These are phyloP conservation scores for Alternaria ventricosa DNA, from an alignment of 2,329 filamentous ascomycete species.

Conservation along the genomic window DNA sequence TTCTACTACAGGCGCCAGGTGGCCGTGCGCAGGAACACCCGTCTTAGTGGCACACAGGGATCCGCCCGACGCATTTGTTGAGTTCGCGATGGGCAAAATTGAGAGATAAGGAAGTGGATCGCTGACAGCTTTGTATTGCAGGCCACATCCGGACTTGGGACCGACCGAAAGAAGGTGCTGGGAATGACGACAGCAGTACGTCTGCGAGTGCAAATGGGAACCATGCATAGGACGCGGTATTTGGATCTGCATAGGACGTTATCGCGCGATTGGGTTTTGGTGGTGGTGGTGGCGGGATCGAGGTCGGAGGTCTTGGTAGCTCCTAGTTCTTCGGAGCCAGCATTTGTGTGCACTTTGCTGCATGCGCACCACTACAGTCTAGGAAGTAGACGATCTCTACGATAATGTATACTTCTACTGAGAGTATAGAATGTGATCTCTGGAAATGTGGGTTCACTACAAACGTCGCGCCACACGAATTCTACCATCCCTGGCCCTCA, in stretches of 20 bases:
- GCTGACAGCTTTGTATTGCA: constrained; percentile 45
- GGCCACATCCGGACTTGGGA: constrained; percentile 79
- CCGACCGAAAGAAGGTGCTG: constrained; percentile 61
- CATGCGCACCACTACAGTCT: background rate
- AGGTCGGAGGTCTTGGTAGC: background rate
- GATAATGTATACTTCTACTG: background rate
- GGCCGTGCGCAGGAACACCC: constrained; percentile 37
- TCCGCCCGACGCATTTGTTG: constrained; percentile 20
- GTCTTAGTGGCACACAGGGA: constrained; percentile 10
- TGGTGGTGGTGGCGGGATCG: background rate
- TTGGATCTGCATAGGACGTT: background rate
- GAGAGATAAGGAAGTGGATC: constrained; percentile 29
- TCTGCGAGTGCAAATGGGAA: constrained; percentile 34
- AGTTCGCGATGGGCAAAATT: constrained; percentile 9
- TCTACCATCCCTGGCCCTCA: too few relatives aligned
- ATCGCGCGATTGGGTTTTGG: background rate
- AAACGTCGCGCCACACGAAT: background rate
- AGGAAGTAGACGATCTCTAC: background rate
- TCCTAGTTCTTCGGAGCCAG: too few relatives aligned
- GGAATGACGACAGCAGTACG: constrained; percentile 40
- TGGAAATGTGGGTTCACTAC: background rate
- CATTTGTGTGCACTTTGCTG: background rate
- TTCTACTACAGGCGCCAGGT: constrained; percentile 14
- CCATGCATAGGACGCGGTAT: constrained; percentile 7
- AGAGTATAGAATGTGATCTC: rapidly evolving